These are phyloP conservation scores for Triticum turgidum DNA, from an alignment of 176 grass and related monocot genomes.

Conservation along the genomic window DNA sequence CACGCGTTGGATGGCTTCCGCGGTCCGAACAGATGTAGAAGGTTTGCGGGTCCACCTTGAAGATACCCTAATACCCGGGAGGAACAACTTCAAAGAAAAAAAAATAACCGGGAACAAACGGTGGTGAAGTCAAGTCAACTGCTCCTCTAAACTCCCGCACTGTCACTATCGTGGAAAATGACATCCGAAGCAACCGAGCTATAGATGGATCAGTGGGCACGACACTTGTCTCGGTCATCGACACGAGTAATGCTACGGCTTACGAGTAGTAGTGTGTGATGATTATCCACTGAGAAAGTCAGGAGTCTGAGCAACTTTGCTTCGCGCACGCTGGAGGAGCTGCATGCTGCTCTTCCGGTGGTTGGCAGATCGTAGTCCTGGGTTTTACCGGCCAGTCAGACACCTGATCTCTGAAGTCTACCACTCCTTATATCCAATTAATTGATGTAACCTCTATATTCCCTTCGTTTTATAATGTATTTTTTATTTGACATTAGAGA, in stretches of 20 bases:
- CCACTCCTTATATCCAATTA: no score
- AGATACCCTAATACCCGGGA: no score
- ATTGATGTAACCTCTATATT: no score
- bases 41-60: no score
- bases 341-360: not conserved
- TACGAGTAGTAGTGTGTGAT: not conserved
- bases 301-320: not conserved
- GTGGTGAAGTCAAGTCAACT: slow-evolving; percentile 38
- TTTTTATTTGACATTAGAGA: no score
- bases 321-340: not conserved
- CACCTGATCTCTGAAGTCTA: no score
- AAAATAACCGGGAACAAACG: no score
- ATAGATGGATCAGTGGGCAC: not conserved
- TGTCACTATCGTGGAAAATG: not conserved
- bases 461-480: no score
- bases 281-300: slow-evolving; percentile 30
- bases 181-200: slow-evolving; percentile 35
- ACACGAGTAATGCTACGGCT: not conserved
- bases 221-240: not conserved
- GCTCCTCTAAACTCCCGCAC: not conserved
- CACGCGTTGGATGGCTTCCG: no score
- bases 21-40: no score
- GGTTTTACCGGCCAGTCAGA: not conserved
- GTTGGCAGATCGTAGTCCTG: not conserved
- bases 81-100: no score